A percentile compares a stretch with the other conserved stretches of the same genome.
Evolutionary conservation across 2,329 filamentous ascomycete species (phyloP).

Genomic region (Neodidymelliopsis sp.): DNA sequence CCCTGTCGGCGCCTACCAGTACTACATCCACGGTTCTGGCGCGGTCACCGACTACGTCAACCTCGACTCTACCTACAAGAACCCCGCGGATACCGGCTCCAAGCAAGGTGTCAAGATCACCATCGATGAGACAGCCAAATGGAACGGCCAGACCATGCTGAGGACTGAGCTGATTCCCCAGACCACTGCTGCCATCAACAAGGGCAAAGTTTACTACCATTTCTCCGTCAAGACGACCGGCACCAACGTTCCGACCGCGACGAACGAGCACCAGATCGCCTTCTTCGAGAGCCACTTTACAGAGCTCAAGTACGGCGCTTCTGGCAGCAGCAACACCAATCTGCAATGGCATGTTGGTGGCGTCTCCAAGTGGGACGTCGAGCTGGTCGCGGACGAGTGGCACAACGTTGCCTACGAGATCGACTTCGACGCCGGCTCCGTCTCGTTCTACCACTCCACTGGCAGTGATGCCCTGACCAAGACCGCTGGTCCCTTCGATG

Average conservation of each 20-base stretch:
- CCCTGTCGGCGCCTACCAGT: conserved; percentile 75
- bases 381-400: conserved; percentile 70
- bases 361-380: conserved; percentile 67
- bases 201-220: conserved; percentile 74
- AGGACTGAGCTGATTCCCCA: conserved; percentile 78
- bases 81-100: conserved; percentile 68
- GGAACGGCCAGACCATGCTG: conserved; percentile 75
- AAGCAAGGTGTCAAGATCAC: conserved; percentile 73
- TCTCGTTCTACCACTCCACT: conserved; percentile 75
- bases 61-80: conserved; percentile 71
- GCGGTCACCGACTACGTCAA: conserved; percentile 67
- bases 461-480: conserved; percentile 64
- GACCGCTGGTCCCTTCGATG: conserved; percentile 67
- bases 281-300: conserved; percentile 77
- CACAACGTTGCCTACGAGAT: conserved; percentile 80
- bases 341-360: conserved; percentile 71
- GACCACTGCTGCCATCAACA: conserved; percentile 69
- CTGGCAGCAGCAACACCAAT: conserved; percentile 58
- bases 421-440: conserved; percentile 67
- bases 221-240: conserved; percentile 69
- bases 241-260: conserved; percentile 66
- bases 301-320: conserved; percentile 71
- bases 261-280: conserved; percentile 71
- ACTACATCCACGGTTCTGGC: conserved; percentile 76
- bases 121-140: conserved; percentile 69